Base-by-base conservation (phyloP, 805 yeast species). In the Cyberlindnera suaveolens region DNA sequence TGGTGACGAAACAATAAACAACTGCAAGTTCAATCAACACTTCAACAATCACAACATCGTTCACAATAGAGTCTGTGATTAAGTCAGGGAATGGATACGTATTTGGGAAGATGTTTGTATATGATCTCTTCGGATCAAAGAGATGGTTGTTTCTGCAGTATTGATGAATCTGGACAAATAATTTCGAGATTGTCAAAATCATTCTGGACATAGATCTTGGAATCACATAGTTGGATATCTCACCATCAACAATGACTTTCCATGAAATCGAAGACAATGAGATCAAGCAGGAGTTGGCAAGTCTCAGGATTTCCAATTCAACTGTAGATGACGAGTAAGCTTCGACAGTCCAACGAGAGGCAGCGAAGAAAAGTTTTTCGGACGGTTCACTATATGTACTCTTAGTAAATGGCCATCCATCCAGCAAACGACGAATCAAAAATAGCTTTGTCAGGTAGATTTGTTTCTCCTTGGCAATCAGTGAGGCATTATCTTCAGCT, bases 41-140 rank as follows among this genome's bases (percentile, higher is more conserved):
- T 58, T 88, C 96, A 23, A 80, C 86, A 44, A 84, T 68, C 2
- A 72, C 66, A 49, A 80, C 85, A 48, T 82, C 85, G 48, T 78
- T 77, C 16, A 85, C 84, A 36, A 80, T 69, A 0, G 95, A 82
- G 56, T 88, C 96, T 50, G 85, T 75, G 0, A 90, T 78, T 27
- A 70, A 55, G 35, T 78, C 81, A 38, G 65, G 64, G 56, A 82
- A 81, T 15, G 95, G 96, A 54, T 74, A 77, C 14, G 64, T 61
- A 26, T 71, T 68, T 8, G 93, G 95, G 66, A 87, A 89, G 34
- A 86, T 63, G 23, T 69, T 71, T 0, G 87, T 80, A 56, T 81
- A 84, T 0, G 78, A 72, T 64, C 87, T 74, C 62, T 75, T 80
- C 31, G 80, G 75, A 45, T 71, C 72, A 62, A 76, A 75, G 41